Conservation (phyloP, 352 stramenopile species). For the Globisporangium iwayamae region DNA sequence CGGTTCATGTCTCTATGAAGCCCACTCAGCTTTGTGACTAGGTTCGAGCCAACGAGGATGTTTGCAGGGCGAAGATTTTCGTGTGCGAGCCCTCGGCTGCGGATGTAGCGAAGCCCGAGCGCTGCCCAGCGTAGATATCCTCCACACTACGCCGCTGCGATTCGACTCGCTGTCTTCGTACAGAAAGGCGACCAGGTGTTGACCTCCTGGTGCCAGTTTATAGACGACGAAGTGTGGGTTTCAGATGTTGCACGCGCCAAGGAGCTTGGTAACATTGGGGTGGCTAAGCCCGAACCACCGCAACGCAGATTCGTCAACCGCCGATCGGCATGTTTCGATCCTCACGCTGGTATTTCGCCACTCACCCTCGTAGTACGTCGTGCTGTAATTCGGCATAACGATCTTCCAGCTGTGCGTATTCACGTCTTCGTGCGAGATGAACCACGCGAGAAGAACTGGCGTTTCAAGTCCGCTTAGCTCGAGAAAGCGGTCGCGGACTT, state of each 20-base stretch:
- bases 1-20: too few relatives aligned
- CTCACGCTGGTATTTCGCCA: not conserved
- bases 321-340: not conserved
- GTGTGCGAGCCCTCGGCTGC: not conserved
- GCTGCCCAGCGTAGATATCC: constrained; percentile 19
- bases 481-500: not conserved
- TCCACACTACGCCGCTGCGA: not conserved
- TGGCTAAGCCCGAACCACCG: constrained; percentile 5
- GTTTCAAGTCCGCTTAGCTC: not conserved
- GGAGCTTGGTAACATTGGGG: not conserved
- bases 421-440: not conserved
- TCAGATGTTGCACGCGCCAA: constrained; percentile 5
- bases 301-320: not conserved
- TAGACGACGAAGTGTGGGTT: not conserved
- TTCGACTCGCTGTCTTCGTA: not conserved
- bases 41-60: not conserved
- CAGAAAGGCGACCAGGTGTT: not conserved
- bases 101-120: constrained; percentile 10
- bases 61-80: not conserved
- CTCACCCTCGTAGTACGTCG: not conserved
- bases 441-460: not conserved
- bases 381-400: not conserved
- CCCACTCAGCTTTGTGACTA: too few relatives aligned
- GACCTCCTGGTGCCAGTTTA: not conserved
- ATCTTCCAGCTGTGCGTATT: not conserved